A percentile compares a stretch with the other conserved stretches of the same genome.
These are phyloP conservation scores for Stemphylium beticola DNA, from an alignment of 2,329 filamentous ascomycete genomes.

Conservation along the genomic window DNA sequence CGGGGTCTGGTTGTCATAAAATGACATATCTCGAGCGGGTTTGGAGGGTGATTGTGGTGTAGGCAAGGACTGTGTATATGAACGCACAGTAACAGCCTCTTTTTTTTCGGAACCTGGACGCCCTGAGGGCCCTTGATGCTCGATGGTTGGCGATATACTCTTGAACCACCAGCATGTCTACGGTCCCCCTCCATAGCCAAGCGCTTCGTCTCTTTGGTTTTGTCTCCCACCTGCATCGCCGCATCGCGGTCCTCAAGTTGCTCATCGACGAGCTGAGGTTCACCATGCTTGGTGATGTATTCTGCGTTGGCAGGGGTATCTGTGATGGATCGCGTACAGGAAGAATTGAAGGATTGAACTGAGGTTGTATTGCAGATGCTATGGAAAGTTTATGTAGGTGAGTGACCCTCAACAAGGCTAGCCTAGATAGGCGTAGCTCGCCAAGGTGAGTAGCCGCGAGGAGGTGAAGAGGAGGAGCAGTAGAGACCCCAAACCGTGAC, in stretches of 20 bases:
- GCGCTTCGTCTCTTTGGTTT: background rate
- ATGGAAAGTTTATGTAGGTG: no score
- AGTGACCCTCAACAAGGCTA: no score
- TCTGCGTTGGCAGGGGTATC: no score
- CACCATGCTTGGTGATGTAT: background rate
- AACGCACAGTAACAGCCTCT: background rate
- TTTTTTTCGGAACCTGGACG: no score
- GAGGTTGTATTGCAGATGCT: no score
- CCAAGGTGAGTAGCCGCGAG: no score
- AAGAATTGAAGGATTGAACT: no score
- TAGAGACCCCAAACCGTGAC: no score
- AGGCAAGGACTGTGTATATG: background rate
- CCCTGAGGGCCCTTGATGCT: background rate
- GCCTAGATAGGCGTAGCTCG: no score
- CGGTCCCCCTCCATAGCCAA: background rate
- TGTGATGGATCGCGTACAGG: no score
- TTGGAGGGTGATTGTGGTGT: background rate
- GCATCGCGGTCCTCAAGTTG: background rate
- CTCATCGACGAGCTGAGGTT: background rate
- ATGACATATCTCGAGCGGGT: background rate
- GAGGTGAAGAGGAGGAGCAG: no score
- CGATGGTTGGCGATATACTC: background rate
- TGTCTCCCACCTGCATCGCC: background rate
- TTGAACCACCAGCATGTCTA: background rate
- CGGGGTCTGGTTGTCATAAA: slow-evolving; percentile 2